Conservation (phyloP, 2,329 filamentous ascomycete species). For the Leptoxyphium fumago region DNA sequence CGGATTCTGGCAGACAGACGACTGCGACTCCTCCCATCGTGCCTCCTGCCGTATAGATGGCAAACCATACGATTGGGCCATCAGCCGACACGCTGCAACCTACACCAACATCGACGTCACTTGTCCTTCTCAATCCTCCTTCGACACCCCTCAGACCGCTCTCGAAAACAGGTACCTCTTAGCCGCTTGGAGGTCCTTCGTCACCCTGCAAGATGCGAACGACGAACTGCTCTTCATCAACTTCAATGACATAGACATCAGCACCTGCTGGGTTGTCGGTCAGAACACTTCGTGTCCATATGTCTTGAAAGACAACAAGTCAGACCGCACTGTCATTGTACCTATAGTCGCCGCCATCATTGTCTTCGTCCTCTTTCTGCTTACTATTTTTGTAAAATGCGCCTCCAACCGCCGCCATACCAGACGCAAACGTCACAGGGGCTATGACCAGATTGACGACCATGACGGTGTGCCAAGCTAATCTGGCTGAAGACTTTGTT, state of each 20-base stretch:
- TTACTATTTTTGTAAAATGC: conserved; percentile 51
- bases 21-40: conserved; percentile 38
- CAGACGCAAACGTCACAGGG: conserved; percentile 32
- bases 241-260: conserved; percentile 43
- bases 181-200: conserved; percentile 15
- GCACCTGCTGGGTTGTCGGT: conserved; percentile 46
- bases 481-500: not conserved
- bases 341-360: conserved; percentile 49
- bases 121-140: conserved; percentile 37
- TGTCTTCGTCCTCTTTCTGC: conserved; percentile 43
- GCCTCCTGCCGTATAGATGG: conserved; percentile 41
- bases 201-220: conserved; percentile 9
- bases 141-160: conserved; percentile 44
- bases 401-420: conserved; percentile 41
- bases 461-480: conserved; percentile 50
- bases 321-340: conserved; percentile 38
- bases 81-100: conserved; percentile 29
- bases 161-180: conserved; percentile 48
- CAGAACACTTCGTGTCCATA: conserved; percentile 46
- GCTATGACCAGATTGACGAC: conserved; percentile 40
- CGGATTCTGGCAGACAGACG: conserved; percentile 43
- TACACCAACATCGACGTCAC: conserved; percentile 25
- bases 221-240: conserved; percentile 40
- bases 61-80: conserved; percentile 43
- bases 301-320: conserved; percentile 7